phyloP scores from a whole-genome alignment of 164 flowering plant genomes.

The Vitis cinerea region DNA sequence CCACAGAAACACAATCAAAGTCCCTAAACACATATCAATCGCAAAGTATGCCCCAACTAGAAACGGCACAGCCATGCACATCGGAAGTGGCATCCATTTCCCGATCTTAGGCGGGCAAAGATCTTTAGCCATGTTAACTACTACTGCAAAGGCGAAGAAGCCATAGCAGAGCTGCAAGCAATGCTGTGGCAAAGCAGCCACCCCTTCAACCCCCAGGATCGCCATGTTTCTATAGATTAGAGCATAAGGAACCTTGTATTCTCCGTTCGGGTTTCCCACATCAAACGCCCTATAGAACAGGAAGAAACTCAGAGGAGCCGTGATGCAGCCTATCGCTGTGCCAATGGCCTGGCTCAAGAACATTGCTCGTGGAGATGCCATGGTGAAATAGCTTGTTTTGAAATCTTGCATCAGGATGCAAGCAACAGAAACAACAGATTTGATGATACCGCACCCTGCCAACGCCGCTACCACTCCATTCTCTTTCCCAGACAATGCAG shows the following conservation, averaged over 20 bases:
- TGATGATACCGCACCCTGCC: slow-evolving; percentile 55
- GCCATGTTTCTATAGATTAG: slow-evolving; percentile 74
- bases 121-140: slow-evolving; percentile 42
- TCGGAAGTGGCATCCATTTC: slow-evolving; percentile 60
- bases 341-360: slow-evolving; percentile 55
- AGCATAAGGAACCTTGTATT: slow-evolving; percentile 65
- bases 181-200: slow-evolving; percentile 63
- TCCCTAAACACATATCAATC: slow-evolving; percentile 63
- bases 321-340: slow-evolving; percentile 48
- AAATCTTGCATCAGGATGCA: slow-evolving; percentile 65
- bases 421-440: slow-evolving; percentile 54
- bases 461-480: slow-evolving; percentile 56
- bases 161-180: slow-evolving; percentile 63
- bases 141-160: slow-evolving; percentile 50
- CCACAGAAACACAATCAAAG: slow-evolving; percentile 51
- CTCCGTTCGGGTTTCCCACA: slow-evolving; percentile 62
- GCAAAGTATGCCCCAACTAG: slow-evolving; percentile 57
- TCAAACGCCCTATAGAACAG: slow-evolving; percentile 72
- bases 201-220: slow-evolving; percentile 54
- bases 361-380: slow-evolving; percentile 61
- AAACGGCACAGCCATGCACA: slow-evolving; percentile 65
- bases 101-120: slow-evolving; percentile 32
- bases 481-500: slow-evolving; percentile 46
- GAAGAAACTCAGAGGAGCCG: slow-evolving; percentile 51
- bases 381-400: slow-evolving; percentile 53